Evolutionary conservation across 176 grass and related monocot species (phyloP).

Genomic region (Oryza meyeriana): DNA sequence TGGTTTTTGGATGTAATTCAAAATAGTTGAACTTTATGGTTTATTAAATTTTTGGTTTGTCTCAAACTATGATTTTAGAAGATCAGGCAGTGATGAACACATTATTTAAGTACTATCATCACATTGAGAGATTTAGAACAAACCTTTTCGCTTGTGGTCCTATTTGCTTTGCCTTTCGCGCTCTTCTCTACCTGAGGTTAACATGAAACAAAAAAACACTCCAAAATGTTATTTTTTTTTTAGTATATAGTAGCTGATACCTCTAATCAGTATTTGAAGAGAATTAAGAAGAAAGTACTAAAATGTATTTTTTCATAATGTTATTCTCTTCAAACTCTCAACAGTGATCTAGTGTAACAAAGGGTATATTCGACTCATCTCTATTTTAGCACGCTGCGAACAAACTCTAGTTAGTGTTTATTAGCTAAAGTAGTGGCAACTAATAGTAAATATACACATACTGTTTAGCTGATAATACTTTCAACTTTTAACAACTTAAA

Average conservation of each 20-base stretch:
- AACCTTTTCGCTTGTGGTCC: slow-evolving; percentile 98
- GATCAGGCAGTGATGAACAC: not conserved
- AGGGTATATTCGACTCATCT: slow-evolving; percentile 72
- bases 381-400: slow-evolving; percentile 80
- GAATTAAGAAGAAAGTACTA: not conserved
- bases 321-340: slow-evolving; percentile 88
- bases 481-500: not conserved
- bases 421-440: slow-evolving; percentile 31
- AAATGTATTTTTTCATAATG: slow-evolving; percentile 7
- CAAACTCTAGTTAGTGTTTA: slow-evolving; percentile 13
- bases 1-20: slow-evolving; percentile 1
- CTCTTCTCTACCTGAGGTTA: slow-evolving; percentile 75
- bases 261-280: not conserved
- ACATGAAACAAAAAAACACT: slow-evolving; percentile 15
- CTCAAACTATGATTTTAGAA: not conserved
- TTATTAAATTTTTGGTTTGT: not conserved
- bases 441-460: not conserved
- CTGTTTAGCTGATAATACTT: not conserved
- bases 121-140: slow-evolving; percentile 31
- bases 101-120: not conserved
- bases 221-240: slow-evolving; percentile 30
- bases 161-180: slow-evolving; percentile 69
- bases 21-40: not conserved
- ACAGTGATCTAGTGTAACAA: slow-evolving; percentile 57
- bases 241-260: too few species aligned